Base-by-base conservation (phyloP, 352 stramenopile genomes). In the Pelagophyceae sp. region DNA sequence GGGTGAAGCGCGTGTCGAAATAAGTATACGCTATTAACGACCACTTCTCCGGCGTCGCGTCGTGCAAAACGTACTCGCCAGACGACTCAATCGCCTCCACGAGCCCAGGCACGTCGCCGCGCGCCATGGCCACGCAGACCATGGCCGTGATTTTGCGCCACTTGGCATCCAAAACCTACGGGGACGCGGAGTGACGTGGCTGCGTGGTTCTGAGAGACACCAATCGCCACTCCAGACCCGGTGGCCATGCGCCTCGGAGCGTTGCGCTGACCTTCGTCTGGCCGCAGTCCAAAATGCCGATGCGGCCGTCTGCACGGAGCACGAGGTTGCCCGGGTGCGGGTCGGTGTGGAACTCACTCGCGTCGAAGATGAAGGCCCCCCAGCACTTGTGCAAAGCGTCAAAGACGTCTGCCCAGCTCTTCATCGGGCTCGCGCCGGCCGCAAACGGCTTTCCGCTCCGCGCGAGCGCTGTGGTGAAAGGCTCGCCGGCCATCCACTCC, bases 251-350 rank as follows among this genome's bases (percentile, higher is more conserved):
- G n/a, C n/a, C n/a, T n/a, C n/a, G n/a, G n/a, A n/a, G n/a, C n/a
- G n/a, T n/a, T n/a, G n/a, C n/a, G n/a, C n/a, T n/a, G 5, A 3
- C 2, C 63, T 72, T 72, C 29, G 63, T 72, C 35, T 72, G 63
- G 63, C 63, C 63, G 5, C 29, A 72, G 63, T 72, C 63, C 5
- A 72, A 19, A 15, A 72, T 1, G 63, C 6, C 63, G 63, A 72
- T 32, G 63, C 63, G 63, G 63, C 63, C 63, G 35, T 72, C 63
- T 1, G 15, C 29, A 11, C 15, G 27, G 19, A 72, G 29, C 19
- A 72, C 63, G 63, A 72, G 31, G 35, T 72, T 72, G 1, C 31
- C 63, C 31, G 63, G 63, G 63, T 72, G 63, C 31, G 63, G 63
- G 35, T 72, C 63, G 11, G 31, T 50, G 63, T 72, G 63, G 63